Evolutionary conservation across 2,329 filamentous ascomycete species (phyloP).

Genomic region (Cladosporium sp.): DNA sequence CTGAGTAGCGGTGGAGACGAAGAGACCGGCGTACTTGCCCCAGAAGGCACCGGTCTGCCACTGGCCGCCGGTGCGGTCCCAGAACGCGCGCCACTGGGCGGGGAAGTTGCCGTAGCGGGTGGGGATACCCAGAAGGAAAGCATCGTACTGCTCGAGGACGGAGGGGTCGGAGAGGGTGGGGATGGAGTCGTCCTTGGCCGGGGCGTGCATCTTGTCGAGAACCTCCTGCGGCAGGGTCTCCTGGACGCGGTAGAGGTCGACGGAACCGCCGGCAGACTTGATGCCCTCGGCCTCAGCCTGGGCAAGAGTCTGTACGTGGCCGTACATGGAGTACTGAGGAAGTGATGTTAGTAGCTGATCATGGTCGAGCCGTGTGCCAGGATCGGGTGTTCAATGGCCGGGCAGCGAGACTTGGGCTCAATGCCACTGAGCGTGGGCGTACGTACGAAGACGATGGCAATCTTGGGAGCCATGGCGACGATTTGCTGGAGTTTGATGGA

Average conservation of each 20-base stretch:
- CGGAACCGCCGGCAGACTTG: slow-evolving; percentile 74
- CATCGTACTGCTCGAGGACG: slow-evolving; percentile 70
- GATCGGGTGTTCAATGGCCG: background rate
- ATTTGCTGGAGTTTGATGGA: background rate
- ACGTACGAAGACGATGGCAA: slow-evolving; percentile 84
- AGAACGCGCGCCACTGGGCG: slow-evolving; percentile 88
- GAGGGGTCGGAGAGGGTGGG: slow-evolving; percentile 53
- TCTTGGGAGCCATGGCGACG: slow-evolving; percentile 72
- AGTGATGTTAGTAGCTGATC: background rate
- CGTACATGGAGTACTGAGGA: slow-evolving; percentile 84
- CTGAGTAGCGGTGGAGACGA: slow-evolving; percentile 75
- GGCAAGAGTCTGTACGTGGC: slow-evolving; percentile 78
- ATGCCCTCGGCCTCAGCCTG: slow-evolving; percentile 88
- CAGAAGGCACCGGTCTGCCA: slow-evolving; percentile 68
- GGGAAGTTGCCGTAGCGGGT: slow-evolving; percentile 97
- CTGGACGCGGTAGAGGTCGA: slow-evolving; percentile 76
- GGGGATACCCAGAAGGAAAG: slow-evolving; percentile 86
- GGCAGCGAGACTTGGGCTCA: background rate
- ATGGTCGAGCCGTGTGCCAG: background rate
- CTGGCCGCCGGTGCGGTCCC: slow-evolving; percentile 62
- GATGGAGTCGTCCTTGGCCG: slow-evolving; percentile 63
- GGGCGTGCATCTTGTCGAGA: slow-evolving; percentile 84
- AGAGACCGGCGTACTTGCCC: slow-evolving; percentile 87
- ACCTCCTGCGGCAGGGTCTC: slow-evolving; percentile 86
- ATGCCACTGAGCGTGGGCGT: background rate